Percentiles rank a stretch among this genome's conserved stretches.
phyloP scores from a whole-genome alignment of 2,329 filamentous ascomycete species.

The Trichoderma hamatum region DNA sequence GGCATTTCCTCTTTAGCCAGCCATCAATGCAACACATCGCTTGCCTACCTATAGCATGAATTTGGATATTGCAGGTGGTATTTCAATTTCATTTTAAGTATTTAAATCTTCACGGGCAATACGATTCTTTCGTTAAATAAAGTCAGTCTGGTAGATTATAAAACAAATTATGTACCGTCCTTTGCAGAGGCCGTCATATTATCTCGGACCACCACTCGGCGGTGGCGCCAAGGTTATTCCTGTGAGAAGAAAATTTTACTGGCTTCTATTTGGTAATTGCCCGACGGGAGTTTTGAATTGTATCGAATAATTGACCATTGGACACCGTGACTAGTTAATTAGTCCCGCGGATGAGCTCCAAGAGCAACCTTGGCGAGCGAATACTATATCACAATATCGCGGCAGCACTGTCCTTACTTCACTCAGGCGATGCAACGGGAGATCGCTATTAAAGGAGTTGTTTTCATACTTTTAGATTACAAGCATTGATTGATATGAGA shows the following conservation, averaged over 20 bases:
- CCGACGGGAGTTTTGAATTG: not conserved
- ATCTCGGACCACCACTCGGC: not conserved
- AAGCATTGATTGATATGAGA: too few species aligned
- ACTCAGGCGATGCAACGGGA: not conserved
- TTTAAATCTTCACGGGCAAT: not conserved
- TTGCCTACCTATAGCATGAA: not conserved
- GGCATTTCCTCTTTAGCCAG: not conserved
- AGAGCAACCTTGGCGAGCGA: not conserved
- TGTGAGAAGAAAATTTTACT: not conserved
- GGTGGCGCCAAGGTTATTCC: not conserved
- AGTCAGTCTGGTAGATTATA: not conserved
- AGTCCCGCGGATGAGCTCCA: not conserved
- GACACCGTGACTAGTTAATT: not conserved
- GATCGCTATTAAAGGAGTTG: too few species aligned
- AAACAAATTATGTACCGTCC: not conserved
- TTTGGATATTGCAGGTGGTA: not conserved
- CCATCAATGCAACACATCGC: not conserved
- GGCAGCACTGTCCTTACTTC: not conserved
- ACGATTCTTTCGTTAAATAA: not conserved
- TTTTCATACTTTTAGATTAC: too few species aligned
- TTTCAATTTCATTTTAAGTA: not conserved
- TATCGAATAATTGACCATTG: not conserved
- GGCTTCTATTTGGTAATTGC: not conserved
- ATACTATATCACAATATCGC: not conserved
- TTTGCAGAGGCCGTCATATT: not conserved